Conservation (phyloP, 2,329 filamentous ascomycete genomes). For the Cordyceps militaris region DNA sequence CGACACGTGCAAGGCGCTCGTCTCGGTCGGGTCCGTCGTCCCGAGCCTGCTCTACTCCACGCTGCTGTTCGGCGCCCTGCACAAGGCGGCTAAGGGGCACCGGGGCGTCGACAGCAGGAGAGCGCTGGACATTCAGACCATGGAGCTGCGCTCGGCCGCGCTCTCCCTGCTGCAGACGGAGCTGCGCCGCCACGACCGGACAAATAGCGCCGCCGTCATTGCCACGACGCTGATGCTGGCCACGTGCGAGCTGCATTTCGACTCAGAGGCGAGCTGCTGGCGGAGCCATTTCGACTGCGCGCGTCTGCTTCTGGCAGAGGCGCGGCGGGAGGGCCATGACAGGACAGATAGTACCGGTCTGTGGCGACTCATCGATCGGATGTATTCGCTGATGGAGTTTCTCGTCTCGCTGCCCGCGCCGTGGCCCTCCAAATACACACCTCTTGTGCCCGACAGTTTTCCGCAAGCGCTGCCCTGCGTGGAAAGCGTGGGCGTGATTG, state of each 20-base stretch:
- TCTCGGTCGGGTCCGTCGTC: slow-evolving; percentile 7
- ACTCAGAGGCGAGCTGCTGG: not conserved
- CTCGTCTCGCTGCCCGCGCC: slow-evolving; percentile 1
- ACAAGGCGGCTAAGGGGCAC: not conserved
- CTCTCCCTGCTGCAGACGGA: not conserved
- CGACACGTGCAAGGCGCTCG: slow-evolving; percentile 7
- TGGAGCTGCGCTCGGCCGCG: slow-evolving; percentile 2
- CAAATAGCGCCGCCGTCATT: not conserved
- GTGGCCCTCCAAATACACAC: not conserved
- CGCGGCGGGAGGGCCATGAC: not conserved
- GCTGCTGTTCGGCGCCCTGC: slow-evolving; percentile 2
- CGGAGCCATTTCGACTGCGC: slow-evolving; percentile 9
- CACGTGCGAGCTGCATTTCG: slow-evolving; percentile 8
- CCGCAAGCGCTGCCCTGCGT: not conserved
- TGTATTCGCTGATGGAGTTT: not conserved
- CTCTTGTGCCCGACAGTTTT: not conserved
- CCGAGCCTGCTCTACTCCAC: slow-evolving; percentile 5
- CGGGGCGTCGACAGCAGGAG: not conserved
- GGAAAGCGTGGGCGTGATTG: not conserved
- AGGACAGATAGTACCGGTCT: not conserved
- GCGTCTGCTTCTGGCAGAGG: not conserved
- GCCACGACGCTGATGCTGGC: slow-evolving; percentile 8
- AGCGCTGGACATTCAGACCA: not conserved
- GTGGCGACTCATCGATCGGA: not conserved
- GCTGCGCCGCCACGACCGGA: not conserved